Conservation (phyloP, 257 asterid genomes). For the Solanum chaucha region DNA sequence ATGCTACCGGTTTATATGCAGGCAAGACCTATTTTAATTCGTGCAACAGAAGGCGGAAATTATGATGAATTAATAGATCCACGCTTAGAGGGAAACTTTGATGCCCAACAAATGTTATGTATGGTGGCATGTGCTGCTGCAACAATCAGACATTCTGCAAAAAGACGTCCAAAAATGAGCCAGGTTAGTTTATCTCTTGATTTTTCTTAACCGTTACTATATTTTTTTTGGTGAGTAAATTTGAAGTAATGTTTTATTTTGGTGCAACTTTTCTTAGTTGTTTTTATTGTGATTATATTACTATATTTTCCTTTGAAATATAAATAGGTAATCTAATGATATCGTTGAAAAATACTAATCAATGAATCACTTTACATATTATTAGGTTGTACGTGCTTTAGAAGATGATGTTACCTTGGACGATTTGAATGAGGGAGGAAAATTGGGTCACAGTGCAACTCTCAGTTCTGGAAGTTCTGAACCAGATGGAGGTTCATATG, state of each 20-base stretch:
- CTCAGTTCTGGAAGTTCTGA: constrained; percentile 44
- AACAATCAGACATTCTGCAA: constrained; percentile 64
- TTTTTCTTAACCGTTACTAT: not conserved
- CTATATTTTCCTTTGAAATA: not conserved
- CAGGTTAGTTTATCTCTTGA: constrained; percentile 29
- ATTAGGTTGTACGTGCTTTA: constrained; percentile 66
- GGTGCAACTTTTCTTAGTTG: not conserved
- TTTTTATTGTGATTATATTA: not conserved
- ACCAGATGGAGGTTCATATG: constrained; percentile 17
- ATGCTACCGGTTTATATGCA: not conserved
- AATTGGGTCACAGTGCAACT: constrained; percentile 23
- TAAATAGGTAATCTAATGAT: not conserved
- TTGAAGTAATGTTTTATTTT: not conserved
- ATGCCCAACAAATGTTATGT: constrained; percentile 60
- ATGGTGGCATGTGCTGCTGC: constrained; percentile 76
- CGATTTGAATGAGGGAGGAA: constrained; percentile 38
- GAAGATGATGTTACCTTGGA: constrained; percentile 76
- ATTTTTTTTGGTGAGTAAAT: not conserved
- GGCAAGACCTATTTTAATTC: constrained; percentile 65
- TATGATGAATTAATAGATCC: constrained; percentile 70
- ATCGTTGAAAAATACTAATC: not conserved
- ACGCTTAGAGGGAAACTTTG: constrained; percentile 38
- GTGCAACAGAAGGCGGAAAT: constrained; percentile 43
- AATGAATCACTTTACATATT: not conserved
- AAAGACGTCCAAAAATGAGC: constrained; percentile 87